Base-by-base conservation (phyloP, 371 early-diverging fungal species). In the Rhizopus microsporus region DNA sequence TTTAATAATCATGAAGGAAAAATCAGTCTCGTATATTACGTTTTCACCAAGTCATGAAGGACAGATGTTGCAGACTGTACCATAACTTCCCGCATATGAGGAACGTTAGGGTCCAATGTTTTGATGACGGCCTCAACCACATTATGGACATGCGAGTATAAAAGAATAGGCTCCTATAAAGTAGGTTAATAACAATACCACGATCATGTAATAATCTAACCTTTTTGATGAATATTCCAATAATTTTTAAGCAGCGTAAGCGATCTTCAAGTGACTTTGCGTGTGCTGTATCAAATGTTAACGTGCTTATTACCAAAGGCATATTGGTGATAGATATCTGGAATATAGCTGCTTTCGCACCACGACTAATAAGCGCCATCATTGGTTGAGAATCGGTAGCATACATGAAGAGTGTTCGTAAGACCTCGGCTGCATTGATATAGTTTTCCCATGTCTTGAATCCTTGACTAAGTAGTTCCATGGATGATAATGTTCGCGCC, bases 71-170 rank as follows among this genome's bases (percentile, higher is more conserved):
- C 90, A 15, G 88, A 67, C 3, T 77, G 80, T 7, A 92, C 71
- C 23, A 92, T 74, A 1, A 71, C 70, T 45, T 93, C 92, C n/a
- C 94, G 78, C 65, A 90, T 67, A 43, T 83, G 75, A 1, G 92
- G 86, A 7, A 75, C 67, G 56, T 90, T 92, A 0, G 95, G 95
- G 67, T 94, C 93, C 17, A 93, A 68, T n/a, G 88, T 85, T 52
- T 88, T 90, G 3, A 94, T 89, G 35, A 94, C 86, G 0, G 89
- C 85, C 58, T 93, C 95, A 1, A 88, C 80, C 3, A 93, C 80
- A 3, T 76, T 72, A 5, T 87, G 74, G 0, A 92, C 69, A 59
- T 83, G 78, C 2, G 77, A 65, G 60, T 84, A 84, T 0, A 93
- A 63, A 3, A 93, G 57, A 7, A 76, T 45, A 0, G 92, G 92